Base-by-base conservation (phyloP, 2,329 filamentous ascomycete genomes). In the Didymella exigua region DNA sequence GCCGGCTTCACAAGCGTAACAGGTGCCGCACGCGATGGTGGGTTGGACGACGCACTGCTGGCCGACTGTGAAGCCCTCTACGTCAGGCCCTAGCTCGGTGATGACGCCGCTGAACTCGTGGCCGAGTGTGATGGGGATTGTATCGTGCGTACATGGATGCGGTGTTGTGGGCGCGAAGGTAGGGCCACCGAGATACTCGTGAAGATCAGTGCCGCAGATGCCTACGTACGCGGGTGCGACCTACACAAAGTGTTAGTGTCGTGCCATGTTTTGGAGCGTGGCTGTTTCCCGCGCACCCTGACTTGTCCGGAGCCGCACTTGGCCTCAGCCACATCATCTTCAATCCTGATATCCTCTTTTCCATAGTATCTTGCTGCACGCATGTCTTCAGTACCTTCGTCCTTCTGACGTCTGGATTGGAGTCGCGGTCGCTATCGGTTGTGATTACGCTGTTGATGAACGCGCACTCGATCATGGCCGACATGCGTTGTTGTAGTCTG, bases 31-130 rank as follows among this genome's bases (percentile, higher is more conserved):
- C 54, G 77, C 83, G 42, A 88, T 77, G 10, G 81, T 86, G 2
- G 86, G 86, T 58, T 85, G 83, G 3, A 88, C 77, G 5, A 80
- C 83, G 16, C 87, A 85, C 31, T 63, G 66, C 26, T 88, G 81
- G 1, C 86, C 86, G 1, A 81, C 67, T 37, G 78, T 75, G 42
- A 87, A 73, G 9, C 68, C 68, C 0, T 64, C 71, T 1, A 85
- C 80, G 1, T 74, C 78, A 0, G 75, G 64, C 0, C 86, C 86
- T n/a, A 88, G 73, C 60, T 86, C 83, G 10, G 80, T 77, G 27
- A 89, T 76, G 2, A 80, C 79, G 10, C 86, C 86, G 3, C 80
- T 83, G 70, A 89, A 86, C 66, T 89, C 87, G 65, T 89, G 86
- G 23, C 87, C 86, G 9, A 89, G 76, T 0, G 80, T 85, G 9